phyloP scores from a whole-genome alignment of 1,284 basidiomycete genomes.

The Cryptococcus amylolentus region DNA sequence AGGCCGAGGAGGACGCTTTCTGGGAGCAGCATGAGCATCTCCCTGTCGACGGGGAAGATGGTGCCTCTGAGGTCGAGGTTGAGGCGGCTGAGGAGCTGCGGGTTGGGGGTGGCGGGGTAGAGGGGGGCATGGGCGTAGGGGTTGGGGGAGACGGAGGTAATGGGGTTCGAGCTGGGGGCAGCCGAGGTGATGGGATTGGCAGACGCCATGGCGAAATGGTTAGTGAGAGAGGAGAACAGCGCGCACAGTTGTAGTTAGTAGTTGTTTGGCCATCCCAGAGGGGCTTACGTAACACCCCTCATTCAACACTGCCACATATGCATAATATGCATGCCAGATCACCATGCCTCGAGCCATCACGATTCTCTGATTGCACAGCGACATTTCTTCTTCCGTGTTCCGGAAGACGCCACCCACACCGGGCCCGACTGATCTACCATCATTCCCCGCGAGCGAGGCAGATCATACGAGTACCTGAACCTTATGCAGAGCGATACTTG shows the following conservation, averaged over 20 bases:
- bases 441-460: too few species aligned
- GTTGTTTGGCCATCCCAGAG: not conserved
- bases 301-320: too few species aligned
- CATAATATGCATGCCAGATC: too few species aligned
- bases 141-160: slow-evolving; percentile 75
- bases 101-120: slow-evolving; percentile 25
- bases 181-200: slow-evolving; percentile 50
- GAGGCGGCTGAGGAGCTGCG: slow-evolving; percentile 74
- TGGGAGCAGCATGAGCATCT: slow-evolving; percentile 96
- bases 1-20: slow-evolving; percentile 95
- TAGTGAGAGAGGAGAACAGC: not conserved
- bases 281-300: too few species aligned
- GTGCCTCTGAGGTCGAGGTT: slow-evolving; percentile 87
- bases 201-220: slow-evolving; percentile 25
- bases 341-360: too few species aligned
- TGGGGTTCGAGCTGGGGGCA: slow-evolving; percentile 59
- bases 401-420: too few species aligned
- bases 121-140: slow-evolving; percentile 26
- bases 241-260: not conserved
- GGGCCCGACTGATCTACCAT: too few species aligned
- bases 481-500: too few species aligned
- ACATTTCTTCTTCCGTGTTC: too few species aligned
- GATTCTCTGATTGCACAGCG: too few species aligned
- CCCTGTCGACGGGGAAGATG: slow-evolving; percentile 92
- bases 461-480: too few species aligned